Conservation (phyloP, 179 eudicot species). For the Monotropa hypopitys region DNA sequence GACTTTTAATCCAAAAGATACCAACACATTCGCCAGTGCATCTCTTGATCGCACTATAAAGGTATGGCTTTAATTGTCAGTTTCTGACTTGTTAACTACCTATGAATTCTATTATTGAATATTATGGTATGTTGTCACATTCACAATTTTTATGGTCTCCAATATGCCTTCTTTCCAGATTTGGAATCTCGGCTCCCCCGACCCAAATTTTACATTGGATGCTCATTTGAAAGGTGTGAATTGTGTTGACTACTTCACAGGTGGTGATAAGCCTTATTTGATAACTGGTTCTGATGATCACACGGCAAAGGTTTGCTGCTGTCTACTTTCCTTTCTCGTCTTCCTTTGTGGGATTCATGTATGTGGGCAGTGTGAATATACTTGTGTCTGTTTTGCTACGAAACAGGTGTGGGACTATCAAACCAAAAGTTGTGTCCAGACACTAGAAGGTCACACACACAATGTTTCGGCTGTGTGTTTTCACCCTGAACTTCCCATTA, state of each 20-base stretch:
- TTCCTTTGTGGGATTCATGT: neutral
- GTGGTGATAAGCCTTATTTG: constrained; percentile 81
- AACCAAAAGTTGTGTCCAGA: constrained; percentile 88
- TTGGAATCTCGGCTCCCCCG: constrained; percentile 92
- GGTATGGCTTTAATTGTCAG: constrained; percentile 26
- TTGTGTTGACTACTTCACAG: constrained; percentile 88
- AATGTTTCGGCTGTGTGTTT: constrained; percentile 88
- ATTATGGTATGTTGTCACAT: neutral
- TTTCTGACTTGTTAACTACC: neutral
- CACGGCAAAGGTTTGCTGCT: constrained; percentile 61
- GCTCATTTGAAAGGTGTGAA: constrained; percentile 89
- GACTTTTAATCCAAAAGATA: constrained; percentile 91
- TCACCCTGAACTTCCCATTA: constrained; percentile 88
- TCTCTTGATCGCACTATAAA: constrained; percentile 97
- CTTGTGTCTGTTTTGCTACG: constrained; percentile 3
- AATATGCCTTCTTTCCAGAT: constrained; percentile 29
- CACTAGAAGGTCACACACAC: constrained; percentile 83
- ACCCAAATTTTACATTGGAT: constrained; percentile 81
- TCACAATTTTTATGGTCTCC: neutral
- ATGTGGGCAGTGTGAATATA: neutral
- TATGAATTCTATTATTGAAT: neutral
- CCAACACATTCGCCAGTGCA: constrained; percentile 98
- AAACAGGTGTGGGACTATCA: constrained; percentile 88
- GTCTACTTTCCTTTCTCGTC: neutral
- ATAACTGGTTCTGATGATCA: constrained; percentile 93